Percentiles rank a stretch among this genome's conserved stretches.
Evolutionary conservation across 768 basidiomycete species (phyloP).

Genomic region (Termitomyces sp.): DNA sequence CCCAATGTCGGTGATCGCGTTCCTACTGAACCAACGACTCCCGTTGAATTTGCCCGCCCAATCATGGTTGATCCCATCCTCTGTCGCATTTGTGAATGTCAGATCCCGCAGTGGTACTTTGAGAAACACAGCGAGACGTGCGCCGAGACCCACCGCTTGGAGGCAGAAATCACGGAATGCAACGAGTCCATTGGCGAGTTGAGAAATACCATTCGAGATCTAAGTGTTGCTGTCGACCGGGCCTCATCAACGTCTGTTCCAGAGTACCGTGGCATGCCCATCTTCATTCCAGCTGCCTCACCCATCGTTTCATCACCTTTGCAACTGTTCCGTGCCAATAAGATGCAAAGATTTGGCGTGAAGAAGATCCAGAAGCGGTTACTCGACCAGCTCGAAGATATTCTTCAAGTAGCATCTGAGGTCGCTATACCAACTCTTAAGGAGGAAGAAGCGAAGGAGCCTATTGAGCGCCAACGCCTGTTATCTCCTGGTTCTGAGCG

Average conservation of each 20-base stretch:
- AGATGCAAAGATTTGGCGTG: constrained; percentile 75
- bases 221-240: constrained; percentile 67
- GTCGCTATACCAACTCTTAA: constrained; percentile 85
- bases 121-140: constrained; percentile 99
- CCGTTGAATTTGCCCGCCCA: constrained; percentile 73
- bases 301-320: constrained; percentile 73
- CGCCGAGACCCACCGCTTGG: constrained; percentile 90
- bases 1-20: constrained; percentile 30
- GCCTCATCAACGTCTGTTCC: constrained; percentile 63
- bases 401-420: constrained; percentile 74
- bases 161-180: constrained; percentile 90
- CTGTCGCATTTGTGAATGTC: constrained; percentile 96
- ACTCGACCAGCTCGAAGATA: constrained; percentile 84
- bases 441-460: constrained; percentile 88
- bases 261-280: constrained; percentile 87
- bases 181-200: constrained; percentile 92
- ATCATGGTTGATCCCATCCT: constrained; percentile 83
- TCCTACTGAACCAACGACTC: constrained; percentile 49
- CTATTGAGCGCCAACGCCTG: constrained; percentile 88
- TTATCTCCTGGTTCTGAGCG: constrained; percentile 88
- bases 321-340: constrained; percentile 71
- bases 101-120: constrained; percentile 98
- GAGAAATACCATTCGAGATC: constrained; percentile 79
- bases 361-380: constrained; percentile 80
- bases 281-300: constrained; percentile 70